phyloP scores from a whole-genome alignment of 768 basidiomycete species.

The Hypholoma sublateritium region DNA sequence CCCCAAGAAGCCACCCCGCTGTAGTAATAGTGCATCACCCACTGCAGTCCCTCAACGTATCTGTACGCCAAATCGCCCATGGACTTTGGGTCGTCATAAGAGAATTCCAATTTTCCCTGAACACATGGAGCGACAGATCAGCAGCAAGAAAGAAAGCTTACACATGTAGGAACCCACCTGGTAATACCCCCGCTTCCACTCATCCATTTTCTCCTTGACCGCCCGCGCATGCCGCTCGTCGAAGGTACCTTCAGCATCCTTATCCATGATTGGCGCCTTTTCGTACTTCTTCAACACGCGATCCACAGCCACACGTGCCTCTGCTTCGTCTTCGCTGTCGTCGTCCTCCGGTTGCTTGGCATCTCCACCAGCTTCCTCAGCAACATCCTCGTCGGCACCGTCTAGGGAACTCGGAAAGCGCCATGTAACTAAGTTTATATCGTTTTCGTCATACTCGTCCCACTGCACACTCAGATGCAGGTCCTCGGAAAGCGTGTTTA shows the following conservation, averaged over 20 bases:
- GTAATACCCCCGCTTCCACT: conserved; percentile 93
- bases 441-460: conserved; percentile 91
- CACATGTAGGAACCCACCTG: conserved; percentile 43
- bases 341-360: conserved; percentile 37
- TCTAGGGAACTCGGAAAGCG: conserved; percentile 50
- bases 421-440: conserved; percentile 74
- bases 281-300: conserved; percentile 87
- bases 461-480: conserved; percentile 80
- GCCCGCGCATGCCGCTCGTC: conserved; percentile 77
- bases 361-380: conserved; percentile 20
- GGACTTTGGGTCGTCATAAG: conserved; percentile 64
- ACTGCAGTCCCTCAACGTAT: conserved; percentile 94
- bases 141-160: neutral
- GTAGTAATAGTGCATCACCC: conserved; percentile 99
- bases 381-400: conserved; percentile 31
- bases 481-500: conserved; percentile 72
- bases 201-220: conserved; percentile 80
- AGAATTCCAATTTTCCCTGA: conserved; percentile 86
- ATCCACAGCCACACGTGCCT: conserved; percentile 71
- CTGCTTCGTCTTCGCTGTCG: conserved; percentile 65
- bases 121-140: neutral
- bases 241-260: conserved; percentile 71
- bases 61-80: conserved; percentile 72
- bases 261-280: conserved; percentile 74
- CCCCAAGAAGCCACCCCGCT: conserved; percentile 96